These are phyloP conservation scores for Penicillium herquei DNA, from an alignment of 495 filamentous ascomycete species.

Conservation along the genomic window DNA sequence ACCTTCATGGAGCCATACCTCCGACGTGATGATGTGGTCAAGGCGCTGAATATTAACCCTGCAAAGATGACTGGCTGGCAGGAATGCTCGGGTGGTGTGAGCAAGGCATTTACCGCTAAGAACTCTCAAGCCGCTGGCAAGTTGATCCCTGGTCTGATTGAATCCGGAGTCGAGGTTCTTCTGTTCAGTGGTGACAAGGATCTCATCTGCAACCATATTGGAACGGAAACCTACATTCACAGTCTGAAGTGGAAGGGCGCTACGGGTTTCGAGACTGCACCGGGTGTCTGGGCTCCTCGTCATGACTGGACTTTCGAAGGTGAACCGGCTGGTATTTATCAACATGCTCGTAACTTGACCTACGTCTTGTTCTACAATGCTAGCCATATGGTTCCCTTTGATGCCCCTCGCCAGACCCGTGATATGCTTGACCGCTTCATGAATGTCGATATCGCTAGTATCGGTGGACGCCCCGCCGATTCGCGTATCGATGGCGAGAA, in stretches of 20 bases:
- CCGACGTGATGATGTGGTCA: slow-evolving; percentile 71
- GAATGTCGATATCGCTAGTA: slow-evolving; percentile 85
- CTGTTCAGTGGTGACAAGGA: slow-evolving; percentile 94
- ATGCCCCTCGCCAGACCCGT: slow-evolving; percentile 78
- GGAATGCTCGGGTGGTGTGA: slow-evolving; percentile 85
- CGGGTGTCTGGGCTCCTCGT: slow-evolving; percentile 86
- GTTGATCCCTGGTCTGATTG: slow-evolving; percentile 74
- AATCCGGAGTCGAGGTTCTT: slow-evolving; percentile 66
- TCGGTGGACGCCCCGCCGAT: slow-evolving; percentile 82
- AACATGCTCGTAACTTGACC: slow-evolving; percentile 90
- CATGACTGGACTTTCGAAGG: slow-evolving; percentile 95
- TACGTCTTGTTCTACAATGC: slow-evolving; percentile 95
- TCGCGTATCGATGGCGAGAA: slow-evolving; percentile 90
- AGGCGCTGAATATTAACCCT: slow-evolving; percentile 77
- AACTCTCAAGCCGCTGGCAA: slow-evolving; percentile 70
- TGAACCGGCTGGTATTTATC: slow-evolving; percentile 86
- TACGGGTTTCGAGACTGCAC: slow-evolving; percentile 84
- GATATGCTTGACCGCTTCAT: slow-evolving; percentile 99
- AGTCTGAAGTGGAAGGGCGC: slow-evolving; percentile 90
- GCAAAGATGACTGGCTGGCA: slow-evolving; percentile 83
- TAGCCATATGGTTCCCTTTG: slow-evolving; percentile 96
- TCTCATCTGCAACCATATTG: slow-evolving; percentile 95
- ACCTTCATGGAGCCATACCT: slow-evolving; percentile 75
- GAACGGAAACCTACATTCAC: slow-evolving; percentile 87
- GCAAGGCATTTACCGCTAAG: slow-evolving; percentile 59